Base-by-base conservation (phyloP, 2,329 filamentous ascomycete genomes). In the Drechslerella dactyloides region DNA sequence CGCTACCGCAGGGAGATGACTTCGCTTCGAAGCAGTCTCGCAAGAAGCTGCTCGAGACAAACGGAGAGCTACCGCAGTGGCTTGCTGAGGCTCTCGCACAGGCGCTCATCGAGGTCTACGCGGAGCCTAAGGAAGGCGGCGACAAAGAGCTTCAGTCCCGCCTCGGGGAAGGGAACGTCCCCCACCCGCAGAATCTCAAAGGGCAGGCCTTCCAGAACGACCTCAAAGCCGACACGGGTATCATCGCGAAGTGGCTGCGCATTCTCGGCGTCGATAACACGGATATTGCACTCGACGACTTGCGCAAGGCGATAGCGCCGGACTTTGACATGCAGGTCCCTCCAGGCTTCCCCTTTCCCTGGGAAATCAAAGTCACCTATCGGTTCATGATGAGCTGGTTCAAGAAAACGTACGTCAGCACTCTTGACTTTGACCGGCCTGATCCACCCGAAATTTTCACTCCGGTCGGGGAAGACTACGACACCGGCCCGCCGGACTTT, bases 31-130 rank as follows among this genome's bases (percentile, higher is more conserved):
- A 55, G 19, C 13, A 35, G 15, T n/a, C 21, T 11, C 10, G 52
- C 8, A 35, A 55, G 27, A 35, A 55, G 19, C 52, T 55, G 17
- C 52, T 55, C 10, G 52, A 55, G 17, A 55, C 52, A 15, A 40
- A 55, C 19, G 52, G 52, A 3, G 52, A 23, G 24, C 17, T 55
- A 15, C 52, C 52, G 8, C 52, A 35, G 6, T 55, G 52, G 52
- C 24, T 55, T 11, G 24, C 52, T 10, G 52, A 55, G 6, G 27
- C 52, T 3, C 17, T 55, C 21, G 52, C 33, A 10, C 21, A 19
- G 52, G 52, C 27, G 6, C 33, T 55, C 11, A 55, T 55, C 5
- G 52, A 55, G n/a, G 33, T 40, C n/a, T 55, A 55, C 52, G 52
- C 52, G 10, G 19, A 55, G 13, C 52, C 52, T 11, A 17, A 55